Evolutionary conservation across 352 stramenopile species (phyloP), one percentile per base, ranked within the genome.

Genomic region (Phytopythium chamaehyphon): DNA sequence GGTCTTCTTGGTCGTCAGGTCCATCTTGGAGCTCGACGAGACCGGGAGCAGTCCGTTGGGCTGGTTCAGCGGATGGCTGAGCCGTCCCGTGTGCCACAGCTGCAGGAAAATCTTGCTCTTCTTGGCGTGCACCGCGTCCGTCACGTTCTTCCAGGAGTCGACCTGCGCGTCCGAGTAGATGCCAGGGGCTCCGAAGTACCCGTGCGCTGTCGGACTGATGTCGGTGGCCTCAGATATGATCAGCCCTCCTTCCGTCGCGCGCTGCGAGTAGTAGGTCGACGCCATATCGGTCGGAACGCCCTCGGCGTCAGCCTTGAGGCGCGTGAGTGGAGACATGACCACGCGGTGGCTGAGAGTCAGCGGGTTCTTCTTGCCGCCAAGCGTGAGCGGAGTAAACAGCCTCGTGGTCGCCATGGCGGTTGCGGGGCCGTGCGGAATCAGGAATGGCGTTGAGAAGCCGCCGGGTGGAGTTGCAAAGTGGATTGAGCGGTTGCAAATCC

Each of bases 81-180:
- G 39, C 6, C 62, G 57, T 7, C 62, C 62, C 46, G 51, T 61
- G 43, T 71, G 62, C 62, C 62, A 71, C 38, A 71, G 40, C 54
- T 71, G 62, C 42, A 71, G 42, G 43, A 71, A 66, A 39, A 66
- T 66, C 50, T 64, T 57, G 19, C 62, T 58, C 11, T 50, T 54
- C 54, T 71, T 71, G 50, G 26, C 51, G 38, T 96, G 84, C 15
- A 96, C 84, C 3, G 63, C 60, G 40, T 89, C 68, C 0, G 71
- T 75, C 22, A 88, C 57, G 18, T 45, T 46, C 55, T 88, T 85
- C 77, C 77, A 88, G 4, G 37, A 59, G 0, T 54, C 49, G 28
- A 76, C 24, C 53, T 89, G 76, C 23, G 71, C 60, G 23, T 68
- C 36, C 14, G 63, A 73, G 46, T 69, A 81, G 45, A 88, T 76